Base-by-base conservation (phyloP, 2,329 filamentous ascomycete genomes). In the Penicillium sp. region DNA sequence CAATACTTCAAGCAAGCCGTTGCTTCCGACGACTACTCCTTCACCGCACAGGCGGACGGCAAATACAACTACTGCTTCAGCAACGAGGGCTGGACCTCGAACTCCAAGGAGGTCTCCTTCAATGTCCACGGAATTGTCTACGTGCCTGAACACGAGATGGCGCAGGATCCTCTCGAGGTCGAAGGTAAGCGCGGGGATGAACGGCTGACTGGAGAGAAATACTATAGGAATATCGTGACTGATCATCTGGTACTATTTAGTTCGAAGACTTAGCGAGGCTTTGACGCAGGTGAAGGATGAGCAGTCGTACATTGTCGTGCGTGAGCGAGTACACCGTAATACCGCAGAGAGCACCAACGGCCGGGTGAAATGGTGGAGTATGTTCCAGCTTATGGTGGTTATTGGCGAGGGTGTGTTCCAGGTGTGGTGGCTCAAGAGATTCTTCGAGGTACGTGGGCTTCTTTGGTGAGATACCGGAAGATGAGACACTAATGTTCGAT, bases 71-170 rank as follows among this genome's bases (percentile, higher is more conserved):
- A 98, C 82, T 98, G 93, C 82, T 98, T 98, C 76, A 94, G 93
- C 73, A 98, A 98, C 74, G 91, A 97, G 77, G 85, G 93, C 71
- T 98, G 91, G 89, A 87, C 88, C 52, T 89, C 90, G 52, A 88
- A 88, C 71, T 94, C 83, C 68, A 98, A 98, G 75, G 93, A 98
- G 72, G 91, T 98, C 47, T 95, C 88, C 49, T 98, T 98, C 82
- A 98, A 98, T 71, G 93, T 98, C 45, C 93, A 98, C 73, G 93
- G 93, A 61, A 88, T 98, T 58, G 91, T 98, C 67, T 98, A 97
- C 72, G 89, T 98, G 45, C 86, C 87, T 49, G 93, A 97, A 71
- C 77, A 80, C 53, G 91, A 97, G 63, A 79, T 85, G 53, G 81
- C 87, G 26, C 80, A 85, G 61, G 91, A 97, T 66, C 93, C 93